Percentiles rank a stretch among this genome's conserved stretches.
Evolutionary conservation across 768 basidiomycete genomes (phyloP).

Genomic region (Boletus insuetus): DNA sequence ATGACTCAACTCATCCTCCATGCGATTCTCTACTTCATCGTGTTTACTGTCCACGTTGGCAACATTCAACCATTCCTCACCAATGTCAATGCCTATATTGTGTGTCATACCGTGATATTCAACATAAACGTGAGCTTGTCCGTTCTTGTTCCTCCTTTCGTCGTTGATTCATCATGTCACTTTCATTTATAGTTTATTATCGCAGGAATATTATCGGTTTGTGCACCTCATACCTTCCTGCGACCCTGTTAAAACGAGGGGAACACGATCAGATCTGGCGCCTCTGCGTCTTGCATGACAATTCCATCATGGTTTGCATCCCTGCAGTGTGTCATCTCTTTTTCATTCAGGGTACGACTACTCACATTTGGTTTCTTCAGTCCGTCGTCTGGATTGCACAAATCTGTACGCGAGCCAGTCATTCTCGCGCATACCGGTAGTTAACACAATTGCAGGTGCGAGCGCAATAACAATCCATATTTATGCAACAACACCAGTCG

Average conservation of each 20-base stretch:
- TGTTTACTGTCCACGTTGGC: neutral
- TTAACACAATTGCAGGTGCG: slow-evolving; percentile 7
- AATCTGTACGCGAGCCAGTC: slow-evolving; percentile 8
- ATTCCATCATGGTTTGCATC: slow-evolving; percentile 8
- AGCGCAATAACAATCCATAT: neutral
- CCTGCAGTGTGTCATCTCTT: slow-evolving; percentile 13
- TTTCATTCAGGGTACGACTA: neutral
- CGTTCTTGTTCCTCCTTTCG: neutral
- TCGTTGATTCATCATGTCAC: neutral
- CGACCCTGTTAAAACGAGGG: neutral
- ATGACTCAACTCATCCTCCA: slow-evolving; percentile 4
- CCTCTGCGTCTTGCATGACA: slow-evolving; percentile 19
- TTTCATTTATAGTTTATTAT: slow-evolving; percentile 9
- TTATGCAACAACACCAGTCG: neutral
- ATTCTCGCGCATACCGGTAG: neutral
- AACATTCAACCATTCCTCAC: neutral
- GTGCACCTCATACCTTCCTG: neutral
- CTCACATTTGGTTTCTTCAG: neutral
- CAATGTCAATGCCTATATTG: neutral
- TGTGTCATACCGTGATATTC: slow-evolving; percentile 6
- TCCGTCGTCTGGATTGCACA: slow-evolving; percentile 20
- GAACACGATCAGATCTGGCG: slow-evolving; percentile 19
- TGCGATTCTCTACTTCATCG: neutral
- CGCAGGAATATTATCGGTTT: slow-evolving; percentile 18
- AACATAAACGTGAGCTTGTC: slow-evolving; percentile 8